Percentiles rank a stretch among this genome's conserved stretches.
Conservation (phyloP, 169 alveolate genomes). For the Cryptosporidium sp. region DNA sequence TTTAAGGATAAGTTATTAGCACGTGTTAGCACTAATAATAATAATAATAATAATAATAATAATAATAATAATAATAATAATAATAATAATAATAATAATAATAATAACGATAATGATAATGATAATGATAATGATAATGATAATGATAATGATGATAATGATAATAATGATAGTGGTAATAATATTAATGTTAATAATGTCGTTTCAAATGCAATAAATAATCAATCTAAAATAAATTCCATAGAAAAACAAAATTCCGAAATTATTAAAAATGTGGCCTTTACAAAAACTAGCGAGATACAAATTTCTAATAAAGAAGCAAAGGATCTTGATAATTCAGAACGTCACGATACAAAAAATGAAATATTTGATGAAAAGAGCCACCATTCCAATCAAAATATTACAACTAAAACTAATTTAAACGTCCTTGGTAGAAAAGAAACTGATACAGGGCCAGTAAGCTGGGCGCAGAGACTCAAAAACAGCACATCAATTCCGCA, state of each 20-base stretch:
- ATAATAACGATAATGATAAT: not conserved
- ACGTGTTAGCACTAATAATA: conserved; percentile 37
- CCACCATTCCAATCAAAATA: not conserved
- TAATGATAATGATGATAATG: not conserved
- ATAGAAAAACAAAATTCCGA: conserved; percentile 22
- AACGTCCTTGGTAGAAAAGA: not conserved
- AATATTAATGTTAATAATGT: not conserved
- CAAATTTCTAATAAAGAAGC: not conserved
- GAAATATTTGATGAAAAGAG: not conserved
- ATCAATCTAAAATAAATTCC: not conserved
- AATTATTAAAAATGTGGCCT: not conserved
- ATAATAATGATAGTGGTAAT: not conserved
- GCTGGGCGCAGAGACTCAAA: conserved; percentile 74
- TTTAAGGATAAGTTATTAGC: conserved; percentile 71
- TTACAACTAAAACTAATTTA: not conserved
- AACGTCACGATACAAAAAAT: not conserved
- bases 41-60: not conserved
- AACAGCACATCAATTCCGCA: conserved; percentile 35
- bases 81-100: not conserved
- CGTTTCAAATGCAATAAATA: not conserved
- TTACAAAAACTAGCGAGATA: not conserved
- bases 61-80: not conserved
- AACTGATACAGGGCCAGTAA: conserved; percentile 30
- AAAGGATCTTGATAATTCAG: not conserved
- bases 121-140: not conserved